Base-by-base conservation (phyloP, 2,329 filamentous ascomycete genomes). In the Lachnellula subtilissima region DNA sequence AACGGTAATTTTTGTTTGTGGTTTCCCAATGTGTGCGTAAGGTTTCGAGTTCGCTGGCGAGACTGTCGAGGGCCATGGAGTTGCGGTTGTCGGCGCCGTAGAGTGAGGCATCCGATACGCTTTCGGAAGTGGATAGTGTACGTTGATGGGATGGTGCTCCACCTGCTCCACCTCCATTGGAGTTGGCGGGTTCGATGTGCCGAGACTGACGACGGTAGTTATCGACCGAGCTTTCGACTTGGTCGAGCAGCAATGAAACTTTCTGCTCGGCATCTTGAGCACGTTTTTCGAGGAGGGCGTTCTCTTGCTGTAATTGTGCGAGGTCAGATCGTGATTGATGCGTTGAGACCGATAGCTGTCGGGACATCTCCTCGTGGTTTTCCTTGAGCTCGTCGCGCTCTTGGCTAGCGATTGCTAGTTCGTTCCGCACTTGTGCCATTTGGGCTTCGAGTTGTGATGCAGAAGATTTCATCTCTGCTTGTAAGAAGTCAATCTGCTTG, bases 11-110 rank as follows among this genome's bases (percentile, higher is more conserved):
- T 73, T 95, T 94, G 75, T 93, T 97, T 12, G 91, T 96, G 40
- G 87, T 90, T 74, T 97, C 91, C 94, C 94, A 99, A 67, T 97
- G 92, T 52, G 80, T 89, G 52, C 93, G 85, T 48, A 99, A 79
- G 12, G 89, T 88, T 71, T 99, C 94, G 7, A 99, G 84, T 75
- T 99, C 94, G 61, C 84, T 91, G 11, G 94, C 93, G 23, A 99
- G 82, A 61, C 87, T 94, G 72, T 99, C 94, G 19, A 99, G 81
- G 3, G 92, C 93, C 64, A 86, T 76, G 0, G 81, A 85, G 52
- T 83, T 84, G 50, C 84, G 80, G 61, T 80, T 79, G 52, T 80
- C 65, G 25, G 64, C 62, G 22, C 68, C 71, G 64, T 81, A 78
- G 3, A 80, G 69, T 9, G 77, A 80, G 19, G 79, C 78, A 22